Evolutionary conservation across 2,329 filamentous ascomycete genomes (phyloP).

Genomic region (Knufia petricola): DNA sequence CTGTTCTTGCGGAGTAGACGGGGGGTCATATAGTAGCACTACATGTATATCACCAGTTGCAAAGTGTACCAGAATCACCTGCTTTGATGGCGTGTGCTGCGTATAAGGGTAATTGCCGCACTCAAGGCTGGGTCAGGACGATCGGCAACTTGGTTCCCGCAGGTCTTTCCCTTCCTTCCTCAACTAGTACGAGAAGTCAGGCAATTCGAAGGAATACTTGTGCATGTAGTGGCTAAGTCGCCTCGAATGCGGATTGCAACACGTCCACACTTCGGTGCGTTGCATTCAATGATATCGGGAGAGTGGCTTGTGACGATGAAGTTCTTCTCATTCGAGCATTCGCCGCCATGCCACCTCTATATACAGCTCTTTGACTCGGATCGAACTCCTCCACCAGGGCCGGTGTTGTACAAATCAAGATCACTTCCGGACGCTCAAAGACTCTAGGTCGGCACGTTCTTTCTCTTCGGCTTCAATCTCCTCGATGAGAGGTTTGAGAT

Average conservation of each 20-base stretch:
- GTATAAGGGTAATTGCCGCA: too few species aligned
- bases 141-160: too few species aligned
- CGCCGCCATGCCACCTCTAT: constrained; percentile 2
- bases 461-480: constrained; percentile 58
- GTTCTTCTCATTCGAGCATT: constrained; percentile 3
- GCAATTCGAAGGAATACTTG: too few species aligned
- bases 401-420: constrained; percentile 8
- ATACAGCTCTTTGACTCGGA: constrained; percentile 8
- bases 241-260: too few species aligned
- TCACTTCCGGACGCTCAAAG: constrained; percentile 47
- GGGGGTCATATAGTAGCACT: not conserved
- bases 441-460: constrained; percentile 60
- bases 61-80: too few species aligned
- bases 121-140: too few species aligned
- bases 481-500: constrained; percentile 57
- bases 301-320: not conserved
- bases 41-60: not conserved
- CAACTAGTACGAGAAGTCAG: too few species aligned
- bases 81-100: too few species aligned
- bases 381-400: not conserved
- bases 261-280: too few species aligned
- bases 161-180: too few species aligned
- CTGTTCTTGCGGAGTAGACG: constrained; percentile 30
- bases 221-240: too few species aligned
- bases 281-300: not conserved